A percentile compares a stretch with the other conserved stretches of the same genome.
These are phyloP conservation scores for Coccomyxa sp. DNA, from an alignment of 139 green algal genomes.

Conservation along the genomic window DNA sequence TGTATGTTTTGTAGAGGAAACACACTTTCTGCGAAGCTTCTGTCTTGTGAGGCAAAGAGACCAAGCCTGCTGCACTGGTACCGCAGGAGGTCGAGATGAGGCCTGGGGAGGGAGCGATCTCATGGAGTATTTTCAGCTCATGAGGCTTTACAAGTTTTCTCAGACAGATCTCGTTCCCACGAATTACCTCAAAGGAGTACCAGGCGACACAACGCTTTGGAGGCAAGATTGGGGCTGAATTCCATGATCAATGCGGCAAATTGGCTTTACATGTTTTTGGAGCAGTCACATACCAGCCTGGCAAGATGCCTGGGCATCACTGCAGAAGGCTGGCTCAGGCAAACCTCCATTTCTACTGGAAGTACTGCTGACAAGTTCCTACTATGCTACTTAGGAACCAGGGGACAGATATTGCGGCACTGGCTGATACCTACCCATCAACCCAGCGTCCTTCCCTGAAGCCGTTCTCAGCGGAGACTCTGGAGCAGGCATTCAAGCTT, in stretches of 20 bases:
- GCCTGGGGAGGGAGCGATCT: constrained; percentile 4
- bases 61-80: not conserved
- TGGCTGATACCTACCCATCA: constrained; percentile 3
- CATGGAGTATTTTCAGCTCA: constrained; percentile 6
- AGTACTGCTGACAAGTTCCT: not conserved
- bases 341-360: not conserved
- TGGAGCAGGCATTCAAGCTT: not conserved
- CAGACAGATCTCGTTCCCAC: not conserved
- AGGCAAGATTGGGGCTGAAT: not conserved
- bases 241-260: not conserved
- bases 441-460: not conserved
- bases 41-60: not conserved
- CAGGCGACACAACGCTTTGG: not conserved
- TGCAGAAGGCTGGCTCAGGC: too few relatives aligned
- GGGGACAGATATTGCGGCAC: constrained; percentile 2
- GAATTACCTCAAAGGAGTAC: constrained; percentile 5
- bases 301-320: too few relatives aligned
- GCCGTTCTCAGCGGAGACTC: not conserved
- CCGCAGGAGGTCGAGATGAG: not conserved
- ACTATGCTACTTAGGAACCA: not conserved
- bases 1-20: not conserved
- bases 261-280: not conserved
- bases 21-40: not conserved
- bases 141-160: not conserved
- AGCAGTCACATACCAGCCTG: not conserved